Base-by-base conservation (phyloP, 2,329 filamentous ascomycete genomes). In the Monilinia vaccinii-corymbosi region DNA sequence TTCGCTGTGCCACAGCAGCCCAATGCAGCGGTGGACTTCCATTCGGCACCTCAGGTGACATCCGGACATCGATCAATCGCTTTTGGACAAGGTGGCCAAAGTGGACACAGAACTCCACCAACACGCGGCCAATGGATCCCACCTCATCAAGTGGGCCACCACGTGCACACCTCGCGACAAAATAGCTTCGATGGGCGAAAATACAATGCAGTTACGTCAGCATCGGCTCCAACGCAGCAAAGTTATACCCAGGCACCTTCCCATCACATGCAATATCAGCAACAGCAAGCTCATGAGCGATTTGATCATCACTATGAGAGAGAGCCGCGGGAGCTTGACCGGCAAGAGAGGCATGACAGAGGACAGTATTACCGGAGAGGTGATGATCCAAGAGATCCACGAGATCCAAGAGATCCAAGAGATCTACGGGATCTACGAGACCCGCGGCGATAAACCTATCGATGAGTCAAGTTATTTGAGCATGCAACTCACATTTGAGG, bases 171-270 rank as follows among this genome's bases (percentile, higher is more conserved):
- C 28, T 70, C 69, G 28, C 44, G 69, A 49, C 67, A 69, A 18
- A 69, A 68, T 52, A 71, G 69, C 44, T 68, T 71, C 46, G 69
- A 71, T 63, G 65, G 63, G 45, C 60, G 66, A 23, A 66, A 65
- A 46, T 62, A 64, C 21, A 63, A 63, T 56, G 55, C 62, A 52
- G 61, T 56, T 21, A 56, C 66, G 18, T 63, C 68, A 47, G 64
- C 63, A 13, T 66, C 67, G n/a, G 57, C 64, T 16, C 63, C 64
- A 38, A 58, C 56, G 6, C 67, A 69, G 49, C 63, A 65, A 61
- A 34, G 21, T 38, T 69, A 70, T 58, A 32, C 62, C 3, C 66
- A 65, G 23, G 57, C 60, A 38, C 59, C 67, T 32, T 62, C 62
- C n/a, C 64, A 66, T 36, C 62, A 64, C 4, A 62, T 67, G 60